A percentile compares a stretch with the other conserved stretches of the same genome.
These are phyloP conservation scores for Citrus maxima DNA, from an alignment of 345 rosid genomes.

Conservation along the genomic window DNA sequence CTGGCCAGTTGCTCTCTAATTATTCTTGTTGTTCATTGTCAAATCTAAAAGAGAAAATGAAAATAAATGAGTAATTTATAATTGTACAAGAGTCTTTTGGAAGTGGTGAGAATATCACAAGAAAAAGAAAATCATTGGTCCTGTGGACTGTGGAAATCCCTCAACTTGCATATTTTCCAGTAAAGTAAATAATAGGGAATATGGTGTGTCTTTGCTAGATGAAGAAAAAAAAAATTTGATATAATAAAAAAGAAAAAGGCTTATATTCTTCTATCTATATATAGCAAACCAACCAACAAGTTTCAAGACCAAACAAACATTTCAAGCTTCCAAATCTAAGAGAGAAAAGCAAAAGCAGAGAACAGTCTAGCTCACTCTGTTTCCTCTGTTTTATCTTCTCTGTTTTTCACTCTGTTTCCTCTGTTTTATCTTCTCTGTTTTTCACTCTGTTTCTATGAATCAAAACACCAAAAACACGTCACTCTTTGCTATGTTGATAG, in stretches of 20 bases:
- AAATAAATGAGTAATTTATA: neutral
- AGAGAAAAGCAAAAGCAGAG: slow-evolving; percentile 12
- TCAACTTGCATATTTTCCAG: slow-evolving; percentile 13
- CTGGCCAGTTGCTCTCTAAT: neutral
- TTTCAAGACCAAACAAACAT: slow-evolving; percentile 14
- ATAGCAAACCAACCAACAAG: slow-evolving; percentile 18
- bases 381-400: slow-evolving; percentile 21
- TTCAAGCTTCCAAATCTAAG: neutral
- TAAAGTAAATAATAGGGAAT: slow-evolving; percentile 19
- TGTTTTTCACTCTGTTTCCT: slow-evolving; percentile 9
- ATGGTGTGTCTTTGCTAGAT: neutral
- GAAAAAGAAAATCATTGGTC: neutral
- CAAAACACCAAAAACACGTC: slow-evolving; percentile 3
- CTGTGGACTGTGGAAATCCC: neutral
- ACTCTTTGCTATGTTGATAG: slow-evolving; percentile 10
- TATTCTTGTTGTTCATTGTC: neutral
- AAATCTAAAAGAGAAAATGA: neutral
- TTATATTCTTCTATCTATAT: slow-evolving; percentile 33
- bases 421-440: slow-evolving; percentile 9
- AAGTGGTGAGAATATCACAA: neutral
- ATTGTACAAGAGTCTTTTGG: neutral
- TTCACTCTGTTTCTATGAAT: slow-evolving; percentile 14
- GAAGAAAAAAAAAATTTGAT: slow-evolving; percentile 1
- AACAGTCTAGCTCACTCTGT: slow-evolving; percentile 10
- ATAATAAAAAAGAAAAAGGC: neutral